Evolutionary conservation across 2,329 filamentous ascomycete species (phyloP).

Genomic region (Colletotrichum sp.): DNA sequence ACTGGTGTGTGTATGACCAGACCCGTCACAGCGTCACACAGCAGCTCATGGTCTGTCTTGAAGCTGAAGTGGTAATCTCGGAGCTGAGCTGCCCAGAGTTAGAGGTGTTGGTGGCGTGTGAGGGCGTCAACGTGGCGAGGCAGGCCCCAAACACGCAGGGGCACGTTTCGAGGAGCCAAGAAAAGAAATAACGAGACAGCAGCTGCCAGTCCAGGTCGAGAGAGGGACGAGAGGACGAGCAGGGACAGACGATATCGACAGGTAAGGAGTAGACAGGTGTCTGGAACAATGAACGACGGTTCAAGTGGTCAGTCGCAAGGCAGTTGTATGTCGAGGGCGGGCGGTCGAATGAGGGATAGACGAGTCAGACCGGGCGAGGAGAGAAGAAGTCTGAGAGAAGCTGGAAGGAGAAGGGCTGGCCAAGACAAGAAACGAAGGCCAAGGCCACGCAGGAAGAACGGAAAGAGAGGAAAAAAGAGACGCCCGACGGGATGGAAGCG

Average conservation of each 20-base stretch:
- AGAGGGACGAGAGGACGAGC: background rate
- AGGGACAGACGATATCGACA: background rate
- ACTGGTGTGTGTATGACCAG: background rate
- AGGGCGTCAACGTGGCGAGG: background rate
- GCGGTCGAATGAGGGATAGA: background rate
- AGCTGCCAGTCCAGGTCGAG: background rate
- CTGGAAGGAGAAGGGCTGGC: background rate
- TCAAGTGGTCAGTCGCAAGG: background rate
- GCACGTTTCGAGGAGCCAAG: background rate
- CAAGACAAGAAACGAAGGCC: background rate
- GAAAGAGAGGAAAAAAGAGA: background rate
- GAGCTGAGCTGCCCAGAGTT: background rate
- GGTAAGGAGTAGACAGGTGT: background rate
- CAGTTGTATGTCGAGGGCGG: background rate
- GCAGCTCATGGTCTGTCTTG: conserved; percentile 9
- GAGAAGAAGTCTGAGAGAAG: background rate
- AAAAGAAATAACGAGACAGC: background rate
- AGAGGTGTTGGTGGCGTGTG: background rate
- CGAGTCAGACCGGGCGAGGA: background rate
- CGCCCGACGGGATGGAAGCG: background rate
- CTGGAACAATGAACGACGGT: background rate
- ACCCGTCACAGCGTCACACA: conserved; percentile 10
- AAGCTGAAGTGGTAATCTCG: background rate
- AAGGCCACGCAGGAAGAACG: background rate
- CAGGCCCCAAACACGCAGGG: background rate